Conservation (phyloP, 805 yeast species). For the Ogataea sp. region DNA sequence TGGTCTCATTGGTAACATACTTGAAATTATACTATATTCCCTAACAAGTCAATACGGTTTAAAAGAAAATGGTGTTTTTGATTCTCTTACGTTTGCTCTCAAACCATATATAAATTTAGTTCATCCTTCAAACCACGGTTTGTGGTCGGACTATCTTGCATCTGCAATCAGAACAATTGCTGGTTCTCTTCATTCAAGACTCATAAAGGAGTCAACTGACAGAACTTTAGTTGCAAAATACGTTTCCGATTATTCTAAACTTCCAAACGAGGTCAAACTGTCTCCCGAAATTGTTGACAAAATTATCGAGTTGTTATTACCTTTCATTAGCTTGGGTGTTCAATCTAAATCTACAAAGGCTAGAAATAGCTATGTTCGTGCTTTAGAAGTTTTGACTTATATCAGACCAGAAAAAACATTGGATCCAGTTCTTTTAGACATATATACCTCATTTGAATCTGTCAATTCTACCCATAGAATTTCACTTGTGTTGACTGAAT, state of each 20-base stretch:
- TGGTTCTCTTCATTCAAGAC: conserved; percentile 52
- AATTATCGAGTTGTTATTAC: conserved; percentile 35
- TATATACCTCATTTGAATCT: conserved; percentile 64
- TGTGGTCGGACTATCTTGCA: conserved; percentile 73
- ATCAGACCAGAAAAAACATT: conserved; percentile 48
- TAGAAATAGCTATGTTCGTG: conserved; percentile 48
- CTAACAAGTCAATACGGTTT: conserved; percentile 41
- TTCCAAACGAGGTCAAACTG: conserved; percentile 18
- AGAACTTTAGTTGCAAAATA: conserved; percentile 12
- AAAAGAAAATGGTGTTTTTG: conserved; percentile 38
- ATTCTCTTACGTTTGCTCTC: conserved; percentile 44
- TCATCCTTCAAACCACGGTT: conserved; percentile 90
- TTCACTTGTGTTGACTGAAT: conserved; percentile 57
- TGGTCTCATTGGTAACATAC: neutral
- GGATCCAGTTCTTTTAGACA: conserved; percentile 52
- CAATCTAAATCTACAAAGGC: conserved; percentile 61
- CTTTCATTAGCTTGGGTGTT: conserved; percentile 58
- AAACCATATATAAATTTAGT: conserved; percentile 71
- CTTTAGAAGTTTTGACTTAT: conserved; percentile 57
- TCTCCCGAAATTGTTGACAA: conserved; percentile 12
- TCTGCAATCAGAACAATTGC: conserved; percentile 55
- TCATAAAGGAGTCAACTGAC: conserved; percentile 38
- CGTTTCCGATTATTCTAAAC: conserved; percentile 14
- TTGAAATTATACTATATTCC: conserved; percentile 49
- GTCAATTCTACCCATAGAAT: conserved; percentile 76